Percentiles rank a stretch among this genome's conserved stretches.
These are phyloP conservation scores for Globisporangium parvum DNA, from an alignment of 352 stramenopile genomes.

Conservation along the genomic window DNA sequence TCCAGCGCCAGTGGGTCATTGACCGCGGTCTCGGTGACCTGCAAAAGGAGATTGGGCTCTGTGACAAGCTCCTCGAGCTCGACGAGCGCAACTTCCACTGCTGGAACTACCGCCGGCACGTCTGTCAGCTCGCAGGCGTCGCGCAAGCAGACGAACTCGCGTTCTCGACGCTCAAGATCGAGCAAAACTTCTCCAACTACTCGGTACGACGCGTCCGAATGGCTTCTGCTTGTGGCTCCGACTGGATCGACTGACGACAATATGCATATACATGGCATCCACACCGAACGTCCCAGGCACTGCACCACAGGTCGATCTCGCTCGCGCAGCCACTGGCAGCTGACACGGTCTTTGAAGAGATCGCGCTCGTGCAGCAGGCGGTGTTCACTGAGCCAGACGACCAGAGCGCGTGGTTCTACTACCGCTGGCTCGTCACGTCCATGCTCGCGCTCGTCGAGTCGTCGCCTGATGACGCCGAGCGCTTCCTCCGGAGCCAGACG, in stretches of 20 bases:
- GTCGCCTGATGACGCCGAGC: conserved; percentile 27
- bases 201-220: conserved; percentile 67
- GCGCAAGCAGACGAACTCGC: conserved; percentile 79
- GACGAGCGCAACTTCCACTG: conserved; percentile 99
- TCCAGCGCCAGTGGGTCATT: conserved; percentile 83
- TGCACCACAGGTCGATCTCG: conserved; percentile 62
- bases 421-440: conserved; percentile 89
- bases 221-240: no score
- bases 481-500: conserved; percentile 65
- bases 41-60: conserved; percentile 70
- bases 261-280: neutral
- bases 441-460: conserved; percentile 49
- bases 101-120: conserved; percentile 95
- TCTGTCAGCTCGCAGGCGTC: conserved; percentile 49
- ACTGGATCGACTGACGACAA: neutral
- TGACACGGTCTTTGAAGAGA: conserved; percentile 63
- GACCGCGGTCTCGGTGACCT: conserved; percentile 61
- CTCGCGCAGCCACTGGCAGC: conserved; percentile 41
- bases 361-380: conserved; percentile 88
- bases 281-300: conserved; percentile 22
- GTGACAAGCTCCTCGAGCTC: conserved; percentile 72
- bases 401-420: conserved; percentile 98
- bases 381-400: conserved; percentile 99
- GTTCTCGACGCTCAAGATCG: conserved; percentile 95
- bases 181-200: conserved; percentile 99